A percentile compares a stretch with the other conserved stretches of the same genome.
Conservation (phyloP, 192 early-diverging fungal genomes). For the Backusella westeae region DNA sequence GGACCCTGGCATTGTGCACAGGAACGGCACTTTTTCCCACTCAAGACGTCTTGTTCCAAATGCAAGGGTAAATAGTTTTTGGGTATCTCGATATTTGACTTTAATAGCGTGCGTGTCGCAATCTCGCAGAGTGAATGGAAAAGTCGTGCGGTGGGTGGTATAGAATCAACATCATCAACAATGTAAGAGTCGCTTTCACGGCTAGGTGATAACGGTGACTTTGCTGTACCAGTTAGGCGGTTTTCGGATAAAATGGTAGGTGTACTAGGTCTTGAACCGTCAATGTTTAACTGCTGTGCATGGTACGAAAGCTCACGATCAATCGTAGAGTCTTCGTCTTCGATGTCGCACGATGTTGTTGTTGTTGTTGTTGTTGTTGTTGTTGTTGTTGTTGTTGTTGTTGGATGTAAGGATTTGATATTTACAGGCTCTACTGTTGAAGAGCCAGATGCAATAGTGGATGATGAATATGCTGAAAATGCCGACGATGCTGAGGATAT, state of each 20-base stretch:
- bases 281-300: conserved; percentile 29
- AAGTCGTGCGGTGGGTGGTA: not conserved
- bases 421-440: not conserved
- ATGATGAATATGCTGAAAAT: not conserved
- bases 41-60: conserved; percentile 22
- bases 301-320: conserved; percentile 33
- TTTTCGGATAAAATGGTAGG: not conserved
- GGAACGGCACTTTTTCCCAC: not conserved
- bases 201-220: not conserved
- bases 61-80: conserved; percentile 29
- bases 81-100: conserved; percentile 32
- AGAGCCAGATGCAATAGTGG: not conserved
- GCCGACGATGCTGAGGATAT: not conserved
- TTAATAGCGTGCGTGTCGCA: conserved; percentile 37
- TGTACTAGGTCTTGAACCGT: conserved; percentile 12
- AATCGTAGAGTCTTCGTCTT: conserved; percentile 32
- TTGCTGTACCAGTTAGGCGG: not conserved
- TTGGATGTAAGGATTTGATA: not conserved
- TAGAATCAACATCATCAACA: not conserved
- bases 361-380: too few species aligned
- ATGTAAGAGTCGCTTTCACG: not conserved
- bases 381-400: not conserved
- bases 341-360: not conserved
- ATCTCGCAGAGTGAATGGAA: conserved; percentile 44
- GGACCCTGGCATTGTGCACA: conserved; percentile 30